Base-by-base conservation (phyloP, 305 asterid species). In the Fraxinus albicans region DNA sequence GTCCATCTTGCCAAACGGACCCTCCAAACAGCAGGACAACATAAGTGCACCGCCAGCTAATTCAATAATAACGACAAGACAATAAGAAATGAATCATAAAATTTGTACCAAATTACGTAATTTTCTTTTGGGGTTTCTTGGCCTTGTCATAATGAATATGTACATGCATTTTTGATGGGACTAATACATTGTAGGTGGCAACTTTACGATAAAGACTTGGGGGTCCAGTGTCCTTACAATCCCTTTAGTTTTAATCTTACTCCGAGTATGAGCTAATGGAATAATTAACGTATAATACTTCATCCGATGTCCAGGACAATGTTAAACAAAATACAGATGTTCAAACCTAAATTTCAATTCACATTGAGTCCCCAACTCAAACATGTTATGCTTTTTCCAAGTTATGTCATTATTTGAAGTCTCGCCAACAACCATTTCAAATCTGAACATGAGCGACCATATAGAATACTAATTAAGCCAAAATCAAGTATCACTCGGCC, bases 221-320 rank as follows among this genome's bases (percentile, higher is more conserved):
- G 35, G 13, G 58, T 19, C 50, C 69, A n/a, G 21, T n/a, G 65
- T 17, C 65, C 65, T 8, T 53, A 60, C 47, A 29, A 36, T 15
- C 67, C 55, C 76, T 79, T 79, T n/a, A 36, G 38, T 65, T 12
- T 79, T 5, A 79, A 65, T 38, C 76, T 34, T 67, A 79, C 76
- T 79, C 25, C 55, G 38, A 47, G 19, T 36, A 33, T 50, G 35
- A 38, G 31, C 3, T 17, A 38, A 2, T 19, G 19, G 21, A 21
- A 12, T 50, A 17, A 50, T 50, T 40, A 40, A 25, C 58, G 19
- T 15, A 19, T 35, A 76, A 19, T n/a, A 40, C 34, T 19, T 25
- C 36, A 38, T 76, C 13, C 6, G n/a, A n/a, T 13, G 17, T 55
- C 10, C 1, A 55, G 9, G 67, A 75, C 23, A 53, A 53, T 53